Evolutionary conservation across 495 filamentous ascomycete genomes (phyloP).

Genomic region (Aspergillus ostianus): DNA sequence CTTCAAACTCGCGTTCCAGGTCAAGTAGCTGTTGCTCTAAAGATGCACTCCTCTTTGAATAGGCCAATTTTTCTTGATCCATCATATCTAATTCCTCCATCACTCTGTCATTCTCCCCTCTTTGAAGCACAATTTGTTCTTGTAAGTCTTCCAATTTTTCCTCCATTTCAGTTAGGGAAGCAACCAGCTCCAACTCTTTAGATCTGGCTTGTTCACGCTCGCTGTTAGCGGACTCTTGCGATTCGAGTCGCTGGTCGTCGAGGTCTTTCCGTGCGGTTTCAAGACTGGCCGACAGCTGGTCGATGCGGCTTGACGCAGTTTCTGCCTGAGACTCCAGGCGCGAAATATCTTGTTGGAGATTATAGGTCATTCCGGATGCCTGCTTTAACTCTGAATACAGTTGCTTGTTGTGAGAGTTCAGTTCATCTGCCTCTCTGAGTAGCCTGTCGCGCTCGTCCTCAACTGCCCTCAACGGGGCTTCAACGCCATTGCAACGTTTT

Average conservation of each 20-base stretch:
- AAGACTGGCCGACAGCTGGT: conserved; percentile 32
- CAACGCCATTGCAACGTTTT: conserved; percentile 47
- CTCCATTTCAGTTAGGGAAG: conserved; percentile 46
- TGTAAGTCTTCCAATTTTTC: conserved; percentile 42
- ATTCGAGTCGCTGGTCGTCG: conserved; percentile 23
- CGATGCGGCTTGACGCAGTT: conserved; percentile 18
- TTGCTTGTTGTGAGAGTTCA: conserved; percentile 28
- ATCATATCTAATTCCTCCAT: conserved; percentile 17
- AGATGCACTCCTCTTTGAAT: conserved; percentile 9
- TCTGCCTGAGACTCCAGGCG: conserved; percentile 31
- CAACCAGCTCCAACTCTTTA: conserved; percentile 43
- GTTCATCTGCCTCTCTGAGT: conserved; percentile 23
- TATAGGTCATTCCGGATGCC: conserved; percentile 19
- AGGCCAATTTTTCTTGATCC: conserved; percentile 28
- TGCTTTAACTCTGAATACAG: conserved; percentile 27
- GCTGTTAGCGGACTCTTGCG: conserved; percentile 19
- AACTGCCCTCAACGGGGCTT: conserved; percentile 46
- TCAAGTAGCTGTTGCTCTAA: conserved; percentile 23
- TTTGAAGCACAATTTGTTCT: conserved; percentile 20
- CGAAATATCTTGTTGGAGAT: conserved; percentile 30
- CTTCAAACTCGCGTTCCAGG: conserved; percentile 12
- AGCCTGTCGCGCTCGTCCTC: conserved; percentile 43
- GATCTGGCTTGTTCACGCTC: conserved; percentile 35
- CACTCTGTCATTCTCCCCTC: conserved; percentile 21
- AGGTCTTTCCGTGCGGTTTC: conserved; percentile 26